phyloP scores from a whole-genome alignment of 1,139 yeast species.

The Taphrina deformans region DNA sequence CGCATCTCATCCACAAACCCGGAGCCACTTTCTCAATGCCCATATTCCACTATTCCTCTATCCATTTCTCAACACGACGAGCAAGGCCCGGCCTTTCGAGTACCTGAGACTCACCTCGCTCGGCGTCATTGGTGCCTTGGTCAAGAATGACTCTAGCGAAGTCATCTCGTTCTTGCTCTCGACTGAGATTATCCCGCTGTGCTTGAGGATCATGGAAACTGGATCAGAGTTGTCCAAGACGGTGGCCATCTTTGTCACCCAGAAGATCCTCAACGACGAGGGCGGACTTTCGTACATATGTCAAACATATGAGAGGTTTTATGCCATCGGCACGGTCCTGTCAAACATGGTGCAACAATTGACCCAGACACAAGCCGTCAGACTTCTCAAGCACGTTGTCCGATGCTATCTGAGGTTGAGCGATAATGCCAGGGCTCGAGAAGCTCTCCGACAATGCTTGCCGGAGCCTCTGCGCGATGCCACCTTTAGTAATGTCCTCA shows the following conservation, averaged over 20 bases:
- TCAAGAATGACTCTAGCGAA: slow-evolving; percentile 92
- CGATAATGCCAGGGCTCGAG: slow-evolving; percentile 87
- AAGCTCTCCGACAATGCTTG: slow-evolving; percentile 75
- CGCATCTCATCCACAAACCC: slow-evolving; percentile 89
- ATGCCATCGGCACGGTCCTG: slow-evolving; percentile 87
- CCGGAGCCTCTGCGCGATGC: slow-evolving; percentile 90
- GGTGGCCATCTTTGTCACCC: slow-evolving; percentile 92
- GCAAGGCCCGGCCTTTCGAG: slow-evolving; percentile 90
- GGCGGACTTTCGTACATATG: slow-evolving; percentile 88
- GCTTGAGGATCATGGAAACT: slow-evolving; percentile 91
- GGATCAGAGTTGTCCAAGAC: slow-evolving; percentile 93
- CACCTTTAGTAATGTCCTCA: slow-evolving; percentile 75
- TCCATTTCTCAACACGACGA: slow-evolving; percentile 89
- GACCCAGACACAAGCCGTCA: slow-evolving; percentile 66
- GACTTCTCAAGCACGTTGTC: slow-evolving; percentile 88
- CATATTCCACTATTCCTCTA: slow-evolving; percentile 89
- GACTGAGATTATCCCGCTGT: slow-evolving; percentile 92
- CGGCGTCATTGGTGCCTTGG: slow-evolving; percentile 96
- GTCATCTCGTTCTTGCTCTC: slow-evolving; percentile 86
- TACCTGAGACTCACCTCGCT: slow-evolving; percentile 86
- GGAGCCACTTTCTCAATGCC: slow-evolving; percentile 79
- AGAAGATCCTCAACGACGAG: slow-evolving; percentile 87
- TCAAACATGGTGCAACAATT: slow-evolving; percentile 87
- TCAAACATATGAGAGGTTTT: slow-evolving; percentile 91
- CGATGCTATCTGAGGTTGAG: slow-evolving; percentile 88